Base-by-base conservation (phyloP, 495 filamentous ascomycete species). In the Neurospora sp. region DNA sequence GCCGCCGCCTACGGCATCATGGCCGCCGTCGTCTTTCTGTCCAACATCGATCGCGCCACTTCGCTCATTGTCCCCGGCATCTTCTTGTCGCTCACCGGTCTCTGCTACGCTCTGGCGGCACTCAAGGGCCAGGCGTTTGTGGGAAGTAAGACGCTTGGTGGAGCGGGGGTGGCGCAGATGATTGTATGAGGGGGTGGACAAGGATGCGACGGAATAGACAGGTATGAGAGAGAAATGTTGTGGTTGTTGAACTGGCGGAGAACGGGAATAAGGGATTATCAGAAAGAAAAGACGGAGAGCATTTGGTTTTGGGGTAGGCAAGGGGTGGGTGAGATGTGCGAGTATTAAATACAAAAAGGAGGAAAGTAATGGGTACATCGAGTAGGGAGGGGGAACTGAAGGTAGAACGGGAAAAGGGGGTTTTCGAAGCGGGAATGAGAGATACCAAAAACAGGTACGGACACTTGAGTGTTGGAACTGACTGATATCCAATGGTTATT, bases 151-250 rank as follows among this genome's bases (percentile, higher is more conserved):
- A 98, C 96, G 27, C 84, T 99, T 72, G 96, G 96, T 74, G 96
- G 96, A 48, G 91, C 92, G 74, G 96, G 96, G 22, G 89, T 98
- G 74, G 95, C 94, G 73, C 95, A 98, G 85, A 98, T 98, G 96
- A 98, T 99, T 84, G 94, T 37, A 7, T 37, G 3, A 31, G 27
- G 27, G 27, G 27, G 27, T 31, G 27, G 3, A 3, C 27, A 31
- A 31, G 3, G 27, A 31, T 31, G 27, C 0, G 27, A 27, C 27
- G 27, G 27, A 0, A 27, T 27, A 27, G 27, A 3, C 27, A 27
- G 27, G 27, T 31, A 31, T 31, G 27, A 3, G 27, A 27, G 27
- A 31, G 27, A 3, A 31, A 31, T 31, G 27, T 0, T 31, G 3
- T 31, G 27, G 27, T 31, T 31, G 27, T 31, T 31, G 2, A 3